Evolutionary conservation across 352 stramenopile genomes (phyloP).

Genomic region (Phytopythium boreale): DNA sequence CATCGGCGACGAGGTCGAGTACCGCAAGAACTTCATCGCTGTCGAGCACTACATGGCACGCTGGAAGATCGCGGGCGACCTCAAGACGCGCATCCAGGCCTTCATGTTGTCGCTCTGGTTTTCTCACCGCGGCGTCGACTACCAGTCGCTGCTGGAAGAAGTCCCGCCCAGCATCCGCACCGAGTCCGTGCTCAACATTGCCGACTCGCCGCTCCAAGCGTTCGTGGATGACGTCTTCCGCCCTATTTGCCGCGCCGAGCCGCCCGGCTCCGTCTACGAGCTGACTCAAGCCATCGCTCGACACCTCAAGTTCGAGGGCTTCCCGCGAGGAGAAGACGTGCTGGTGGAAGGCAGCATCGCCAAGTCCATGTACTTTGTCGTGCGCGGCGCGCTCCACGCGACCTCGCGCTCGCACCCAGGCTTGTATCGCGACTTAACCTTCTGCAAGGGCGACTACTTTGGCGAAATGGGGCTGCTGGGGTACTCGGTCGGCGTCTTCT

Average conservation of each 20-base stretch:
- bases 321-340: conserved; percentile 53
- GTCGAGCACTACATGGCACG: conserved; percentile 55
- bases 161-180: conserved; percentile 44
- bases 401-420: conserved; percentile 25
- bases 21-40: conserved; percentile 67
- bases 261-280: conserved; percentile 18
- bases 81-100: conserved; percentile 41
- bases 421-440: conserved; percentile 20
- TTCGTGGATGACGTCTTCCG: conserved; percentile 47
- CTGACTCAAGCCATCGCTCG: conserved; percentile 39
- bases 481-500: conserved; percentile 44
- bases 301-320: conserved; percentile 55
- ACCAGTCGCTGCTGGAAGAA: conserved; percentile 50
- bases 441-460: conserved; percentile 56
- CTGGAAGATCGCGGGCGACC: conserved; percentile 39
- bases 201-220: conserved; percentile 25
- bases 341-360: conserved; percentile 62
- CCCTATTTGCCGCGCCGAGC: conserved; percentile 25
- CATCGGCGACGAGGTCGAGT: conserved; percentile 68
- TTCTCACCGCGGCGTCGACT: conserved; percentile 57
- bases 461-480: conserved; percentile 51
- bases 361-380: conserved; percentile 73
- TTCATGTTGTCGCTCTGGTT: conserved; percentile 67
- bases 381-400: conserved; percentile 37
- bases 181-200: conserved; percentile 50